phyloP scores from a whole-genome alignment of 2,329 filamentous ascomycete genomes.

The Nannizziopsis arthrosporioides region DNA sequence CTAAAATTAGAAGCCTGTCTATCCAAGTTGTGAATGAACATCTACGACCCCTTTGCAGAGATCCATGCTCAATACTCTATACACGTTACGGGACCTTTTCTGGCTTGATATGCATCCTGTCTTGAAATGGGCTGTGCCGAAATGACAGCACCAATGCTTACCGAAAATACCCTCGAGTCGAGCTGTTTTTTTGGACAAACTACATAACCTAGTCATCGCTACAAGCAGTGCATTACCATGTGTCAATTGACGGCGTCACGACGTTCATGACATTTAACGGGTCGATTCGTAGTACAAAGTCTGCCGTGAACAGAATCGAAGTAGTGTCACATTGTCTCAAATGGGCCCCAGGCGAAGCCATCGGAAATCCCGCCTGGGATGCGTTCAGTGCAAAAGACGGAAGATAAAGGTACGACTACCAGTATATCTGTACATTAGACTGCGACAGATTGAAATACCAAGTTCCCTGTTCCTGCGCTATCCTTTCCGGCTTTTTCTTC shows the following conservation, averaged over 20 bases:
- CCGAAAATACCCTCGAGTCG: too few species aligned
- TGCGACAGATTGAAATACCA: neutral
- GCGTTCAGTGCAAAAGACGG: conserved; percentile 25
- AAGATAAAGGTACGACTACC: conserved; percentile 26
- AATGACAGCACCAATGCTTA: too few species aligned
- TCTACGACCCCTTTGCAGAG: too few species aligned
- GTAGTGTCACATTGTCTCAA: neutral
- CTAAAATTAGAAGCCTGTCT: too few species aligned
- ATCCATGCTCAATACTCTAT: too few species aligned
- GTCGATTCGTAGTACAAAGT: neutral
- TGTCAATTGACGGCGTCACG: neutral
- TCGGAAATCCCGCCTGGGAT: conserved; percentile 26
- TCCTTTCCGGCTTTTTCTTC: neutral
- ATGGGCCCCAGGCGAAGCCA: conserved; percentile 22
- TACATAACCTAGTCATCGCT: neutral
- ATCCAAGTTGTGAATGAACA: too few species aligned
- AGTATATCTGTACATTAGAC: neutral
- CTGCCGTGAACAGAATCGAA: neutral
- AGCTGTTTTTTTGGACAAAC: too few species aligned
- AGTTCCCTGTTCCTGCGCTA: neutral
- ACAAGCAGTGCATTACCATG: neutral
- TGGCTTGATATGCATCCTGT: too few species aligned
- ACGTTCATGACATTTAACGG: neutral
- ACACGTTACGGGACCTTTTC: too few species aligned
- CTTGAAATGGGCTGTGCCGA: too few species aligned